Base-by-base conservation (phyloP, 1,284 basidiomycete species). In the Somion occarium region DNA sequence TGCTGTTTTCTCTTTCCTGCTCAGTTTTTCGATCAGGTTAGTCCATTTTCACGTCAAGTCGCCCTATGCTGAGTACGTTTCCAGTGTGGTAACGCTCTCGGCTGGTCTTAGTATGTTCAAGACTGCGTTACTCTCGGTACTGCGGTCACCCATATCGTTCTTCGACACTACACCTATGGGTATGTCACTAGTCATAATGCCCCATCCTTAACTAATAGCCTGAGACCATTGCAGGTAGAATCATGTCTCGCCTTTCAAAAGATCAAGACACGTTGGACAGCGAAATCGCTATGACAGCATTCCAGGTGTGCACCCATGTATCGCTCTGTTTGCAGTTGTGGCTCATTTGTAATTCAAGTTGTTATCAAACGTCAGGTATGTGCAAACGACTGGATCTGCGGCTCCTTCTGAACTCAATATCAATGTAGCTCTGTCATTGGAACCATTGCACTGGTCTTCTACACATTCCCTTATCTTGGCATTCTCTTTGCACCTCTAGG, bases 91-190 rank as follows among this genome's bases (percentile, higher is more conserved):
- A 55, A 74, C 73, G 47, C 68, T 86, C 24, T 69, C 73, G 4
- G 85, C 84, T 0, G 83, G 82, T 57, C 63, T 82, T 54, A 73
- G 66, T 19, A 69, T 92, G 39, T 91, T 88, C 68, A 76, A 72
- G 58, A 67, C 68, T 43, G 79, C 82, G 11, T 70, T 85, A 45
- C 67, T 59, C 25, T 73, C 73, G 19, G 79, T 92, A 7, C 66
- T 89, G 20, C 69, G 73, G 9, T 88, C 88, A 0, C 88, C 89
- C 0, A 71, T 86, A 43, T 76, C 82, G 2, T 92, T 90, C 69
- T 93, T 92, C 62, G 91, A 94, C 58, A 88, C 84, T 0, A 93
- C 89, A 0, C 91, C 91, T 0, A 77, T 88, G 52, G 91, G 91
- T 67, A 67, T 68, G 55, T 55, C 72, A 71, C 3, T 15, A 4